Evolutionary conservation across 345 rosid genomes (phyloP), one percentile per base, ranked within the genome.

Genomic region (Dimocarpus longan): DNA sequence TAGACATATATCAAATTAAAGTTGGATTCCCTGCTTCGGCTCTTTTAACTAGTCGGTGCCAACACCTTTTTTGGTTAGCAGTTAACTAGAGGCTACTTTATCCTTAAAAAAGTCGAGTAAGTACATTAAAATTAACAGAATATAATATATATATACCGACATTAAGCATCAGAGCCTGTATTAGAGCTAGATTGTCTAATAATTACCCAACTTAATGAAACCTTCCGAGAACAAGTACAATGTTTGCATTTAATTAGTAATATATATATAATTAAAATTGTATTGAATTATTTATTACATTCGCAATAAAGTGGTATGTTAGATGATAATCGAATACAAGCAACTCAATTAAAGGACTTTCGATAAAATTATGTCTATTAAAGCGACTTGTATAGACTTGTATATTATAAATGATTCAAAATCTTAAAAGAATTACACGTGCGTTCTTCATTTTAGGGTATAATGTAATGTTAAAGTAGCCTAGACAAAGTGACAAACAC

Each of bases 21-120:
- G 74, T 75, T 77, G 80, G 84, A 76, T 66, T 68, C 59, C 68
- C 54, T n/a, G n/a, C 39, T 80, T 77, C 46, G 28, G 18, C 68
- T 59, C 12, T 75, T 32, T 3, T 52, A 10, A 43, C 65, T 28
- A 73, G 86, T 86, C 86, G 86, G 85, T 81, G 84, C 65, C 60
- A 48, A 39, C 57, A 19, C 43, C 8, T 60, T 60, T 2, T 22
- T 21, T n/a, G 8, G 32, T 26, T 48, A 46, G 75, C 48, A 5
- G 32, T 26, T 48, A 46, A 70, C 48, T 71, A 18, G n/a, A 37
- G 57, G 3, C 37, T 24, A 22, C 78, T 81, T 32, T 71, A 13
- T 56, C 40, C 46, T 26, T 16, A 21, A 56, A 46, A 76, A 28
- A 56, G 68, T 22, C 7, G 5, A 62, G 8, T 60, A 76, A 65